Evolutionary conservation across 225 moss, liverwort and hornwort species (phyloP).

Genomic region (Bryum argenteum): DNA sequence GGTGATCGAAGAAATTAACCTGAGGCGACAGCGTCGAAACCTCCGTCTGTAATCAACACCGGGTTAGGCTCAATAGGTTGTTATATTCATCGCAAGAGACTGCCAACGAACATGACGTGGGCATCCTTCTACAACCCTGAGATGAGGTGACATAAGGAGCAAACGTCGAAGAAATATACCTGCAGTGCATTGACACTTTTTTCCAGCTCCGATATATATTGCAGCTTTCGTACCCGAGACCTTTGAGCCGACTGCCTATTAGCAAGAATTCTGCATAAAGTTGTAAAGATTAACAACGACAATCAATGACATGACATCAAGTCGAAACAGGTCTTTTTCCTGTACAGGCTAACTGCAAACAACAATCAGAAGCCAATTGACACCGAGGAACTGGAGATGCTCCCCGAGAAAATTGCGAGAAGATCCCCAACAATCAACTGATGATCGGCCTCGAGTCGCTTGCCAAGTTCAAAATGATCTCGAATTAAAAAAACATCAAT

Average conservation of each 20-base stretch:
- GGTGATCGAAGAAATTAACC: constrained; percentile 89
- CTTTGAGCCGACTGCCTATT: constrained; percentile 97
- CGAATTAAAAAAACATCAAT: not conserved
- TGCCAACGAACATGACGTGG: not conserved
- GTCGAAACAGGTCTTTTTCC: no score
- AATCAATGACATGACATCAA: no score
- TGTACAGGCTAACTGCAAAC: not conserved
- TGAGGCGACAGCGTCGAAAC: constrained; percentile 86
- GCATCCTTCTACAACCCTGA: not conserved
- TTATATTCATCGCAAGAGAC: not conserved
- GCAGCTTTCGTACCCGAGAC: constrained; percentile 92
- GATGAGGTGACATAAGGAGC: not conserved
- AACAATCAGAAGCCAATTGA: not conserved
- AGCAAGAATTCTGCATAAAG: constrained; percentile 80
- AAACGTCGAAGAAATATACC: constrained; percentile 39
- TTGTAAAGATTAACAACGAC: constrained; percentile 8
- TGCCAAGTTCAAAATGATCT: not conserved
- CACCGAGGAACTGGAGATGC: no score
- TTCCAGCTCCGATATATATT: constrained; percentile 94
- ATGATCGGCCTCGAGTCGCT: not conserved
- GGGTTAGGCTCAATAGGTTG: not conserved
- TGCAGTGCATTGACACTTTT: constrained; percentile 81
- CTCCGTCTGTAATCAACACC: constrained; percentile 63
- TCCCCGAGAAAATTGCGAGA: no score
- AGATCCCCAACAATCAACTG: not conserved